Percentiles rank a stretch among this genome's conserved stretches.
These are phyloP conservation scores for Zelopaecilomyces penicillatus DNA, from an alignment of 2,329 filamentous ascomycete genomes.

Conservation along the genomic window DNA sequence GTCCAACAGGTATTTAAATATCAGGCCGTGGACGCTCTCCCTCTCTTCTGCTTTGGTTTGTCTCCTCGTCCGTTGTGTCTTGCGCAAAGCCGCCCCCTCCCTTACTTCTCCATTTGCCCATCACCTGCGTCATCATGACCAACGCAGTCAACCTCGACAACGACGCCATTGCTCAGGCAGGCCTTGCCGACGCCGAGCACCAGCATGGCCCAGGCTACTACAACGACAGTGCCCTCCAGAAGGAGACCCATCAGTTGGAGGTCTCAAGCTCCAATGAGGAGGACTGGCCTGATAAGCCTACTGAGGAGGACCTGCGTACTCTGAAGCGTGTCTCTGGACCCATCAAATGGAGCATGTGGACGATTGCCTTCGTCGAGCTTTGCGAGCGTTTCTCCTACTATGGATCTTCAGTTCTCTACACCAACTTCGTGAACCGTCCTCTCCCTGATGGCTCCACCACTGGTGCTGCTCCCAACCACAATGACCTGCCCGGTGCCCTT, in stretches of 20 bases:
- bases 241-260: conserved; percentile 12
- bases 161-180: conserved; percentile 27
- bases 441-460: conserved; percentile 46
- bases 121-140: conserved; percentile 20
- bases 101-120: no score
- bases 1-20: conserved; percentile 1
- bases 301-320: conserved; percentile 51
- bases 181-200: conserved; percentile 23
- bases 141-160: conserved; percentile 26
- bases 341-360: conserved; percentile 59
- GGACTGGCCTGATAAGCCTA: conserved; percentile 38
- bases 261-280: conserved; percentile 17
- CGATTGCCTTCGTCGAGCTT: conserved; percentile 63
- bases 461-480: conserved; percentile 33
- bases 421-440: conserved; percentile 53
- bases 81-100: not conserved
- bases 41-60: not conserved
- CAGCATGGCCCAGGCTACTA: conserved; percentile 15
- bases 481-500: conserved; percentile 41
- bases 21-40: not conserved
- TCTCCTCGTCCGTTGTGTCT: not conserved
- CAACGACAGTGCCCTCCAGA: conserved; percentile 15
- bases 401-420: conserved; percentile 60
- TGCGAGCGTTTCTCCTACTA: conserved; percentile 76
- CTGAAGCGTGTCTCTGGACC: conserved; percentile 56